Base-by-base conservation (phyloP, 2,329 filamentous ascomycete species). In the Gaeumannomyces sp. region DNA sequence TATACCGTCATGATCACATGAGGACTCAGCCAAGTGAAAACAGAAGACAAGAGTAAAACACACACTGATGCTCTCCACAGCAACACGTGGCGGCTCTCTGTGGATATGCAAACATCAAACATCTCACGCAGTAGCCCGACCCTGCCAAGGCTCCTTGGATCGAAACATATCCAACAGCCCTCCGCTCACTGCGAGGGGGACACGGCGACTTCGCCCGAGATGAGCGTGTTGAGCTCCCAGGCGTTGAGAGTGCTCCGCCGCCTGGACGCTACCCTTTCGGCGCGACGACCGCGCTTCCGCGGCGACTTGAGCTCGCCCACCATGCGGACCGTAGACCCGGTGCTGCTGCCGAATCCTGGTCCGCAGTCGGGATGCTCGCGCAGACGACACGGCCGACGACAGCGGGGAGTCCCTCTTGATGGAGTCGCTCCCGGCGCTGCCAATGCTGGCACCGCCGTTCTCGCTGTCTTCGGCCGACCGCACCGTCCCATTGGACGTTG, bases 231-330 rank as follows among this genome's bases (percentile, higher is more conserved):
- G 72, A 93, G 76, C 75, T 94, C 91, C 80, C 89, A 89, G 3
- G 89, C 87, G 70, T 85, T 92, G 38, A 94, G 77, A 27, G 90
- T 93, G 71, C 89, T 92, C 73, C 91, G 83, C 72, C 90, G 81
- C 72, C 89, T 80, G 66, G 83, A 88, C 3, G 85, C 80, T 11
- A 74, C 79, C 78, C 78, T 88, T 74, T 73, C 86, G 71, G 74
- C 80, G 73, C 77, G 83, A 73, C 76, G 79, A 71, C 79, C 85
- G 58, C 82, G 77, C 72, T 84, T 84, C 38, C 82, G 78, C 73
- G 80, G 80, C 61, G 75, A 72, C 62, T 68, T 72, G 60, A 71
- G 67, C 65, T 70, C 33, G 10, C 50, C 35, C 28, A 56, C 62
- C 27, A 45, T 50, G 31, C 35, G 58, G 61, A 57, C 57, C 59